phyloP scores from a whole-genome alignment of 345 rosid genomes.

The Arabis alpina region DNA sequence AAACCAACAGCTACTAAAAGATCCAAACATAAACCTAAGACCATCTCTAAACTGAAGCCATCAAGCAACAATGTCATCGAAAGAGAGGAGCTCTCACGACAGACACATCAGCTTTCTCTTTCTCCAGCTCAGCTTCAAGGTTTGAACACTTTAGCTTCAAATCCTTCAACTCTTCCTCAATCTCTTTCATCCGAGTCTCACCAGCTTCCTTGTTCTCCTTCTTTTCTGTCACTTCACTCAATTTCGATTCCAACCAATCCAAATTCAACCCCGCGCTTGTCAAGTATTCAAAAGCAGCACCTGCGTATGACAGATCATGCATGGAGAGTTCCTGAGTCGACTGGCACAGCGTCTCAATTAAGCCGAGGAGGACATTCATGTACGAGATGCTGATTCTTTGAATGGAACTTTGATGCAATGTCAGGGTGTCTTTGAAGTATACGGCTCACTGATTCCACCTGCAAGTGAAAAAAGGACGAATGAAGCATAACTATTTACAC shows the following conservation, averaged over 20 bases:
- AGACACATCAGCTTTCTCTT: slow-evolving; percentile 11
- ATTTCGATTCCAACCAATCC: slow-evolving; percentile 25
- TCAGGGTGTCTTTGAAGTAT: slow-evolving; percentile 24
- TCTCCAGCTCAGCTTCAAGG: slow-evolving; percentile 17
- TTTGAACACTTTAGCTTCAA: slow-evolving; percentile 9
- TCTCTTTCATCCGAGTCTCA: slow-evolving; percentile 6
- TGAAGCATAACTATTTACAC: too few species aligned
- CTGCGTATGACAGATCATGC: not conserved
- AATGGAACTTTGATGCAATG: slow-evolving; percentile 12
- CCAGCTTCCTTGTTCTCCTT: not conserved
- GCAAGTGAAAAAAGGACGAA: not conserved
- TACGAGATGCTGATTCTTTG: slow-evolving; percentile 3
- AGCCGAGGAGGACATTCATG: slow-evolving; percentile 18
- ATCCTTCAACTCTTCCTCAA: slow-evolving; percentile 12
- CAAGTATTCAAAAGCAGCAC: slow-evolving; percentile 5
- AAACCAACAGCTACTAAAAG: not conserved
- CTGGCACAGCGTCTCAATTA: slow-evolving; percentile 9
- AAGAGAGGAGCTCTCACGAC: not conserved
- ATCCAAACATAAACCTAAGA: not conserved
- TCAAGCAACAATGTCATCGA: slow-evolving; percentile 22
- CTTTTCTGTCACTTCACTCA: not conserved
- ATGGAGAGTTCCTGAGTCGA: slow-evolving; percentile 7
- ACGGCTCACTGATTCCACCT: slow-evolving; percentile 18
- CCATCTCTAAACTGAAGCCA: not conserved
- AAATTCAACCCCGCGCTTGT: slow-evolving; percentile 3